Conservation (phyloP, 75 land plant species). For the Larix kaempferi region DNA sequence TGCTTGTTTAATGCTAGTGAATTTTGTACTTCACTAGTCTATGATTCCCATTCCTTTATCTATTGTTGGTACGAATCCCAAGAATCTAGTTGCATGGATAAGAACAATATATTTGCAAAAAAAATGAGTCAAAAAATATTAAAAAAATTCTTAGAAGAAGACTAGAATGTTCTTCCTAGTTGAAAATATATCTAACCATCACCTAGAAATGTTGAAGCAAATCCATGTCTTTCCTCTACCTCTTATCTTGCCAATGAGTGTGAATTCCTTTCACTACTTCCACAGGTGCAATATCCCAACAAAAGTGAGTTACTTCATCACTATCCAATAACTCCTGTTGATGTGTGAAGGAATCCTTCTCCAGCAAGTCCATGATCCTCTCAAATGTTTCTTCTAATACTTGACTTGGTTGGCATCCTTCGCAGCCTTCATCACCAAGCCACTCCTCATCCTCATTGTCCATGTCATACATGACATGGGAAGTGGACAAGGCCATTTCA, state of each 20-base stretch:
- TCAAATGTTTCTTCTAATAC: slow-evolving; percentile 78
- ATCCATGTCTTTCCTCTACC: slow-evolving; percentile 73
- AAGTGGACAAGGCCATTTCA: slow-evolving; percentile 71
- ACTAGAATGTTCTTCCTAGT: neutral
- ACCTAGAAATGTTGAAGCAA: slow-evolving; percentile 96
- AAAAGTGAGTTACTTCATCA: slow-evolving; percentile 50
- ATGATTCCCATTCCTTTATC: slow-evolving; percentile 64
- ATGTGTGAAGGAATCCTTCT: slow-evolving; percentile 62
- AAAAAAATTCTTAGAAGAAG: slow-evolving; percentile 4
- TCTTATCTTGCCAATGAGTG: slow-evolving; percentile 67
- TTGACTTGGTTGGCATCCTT: slow-evolving; percentile 10
- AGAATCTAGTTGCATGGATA: slow-evolving; percentile 58
- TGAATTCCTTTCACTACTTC: slow-evolving; percentile 57
- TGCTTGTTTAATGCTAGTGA: slow-evolving; percentile 27
- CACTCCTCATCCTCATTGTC: slow-evolving; percentile 19
- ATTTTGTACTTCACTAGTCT: slow-evolving; percentile 23
- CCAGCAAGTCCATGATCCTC: slow-evolving; percentile 77
- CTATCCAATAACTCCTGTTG: slow-evolving; percentile 45
- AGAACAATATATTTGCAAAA: slow-evolving; percentile 1
- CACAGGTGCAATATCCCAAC: slow-evolving; percentile 39
- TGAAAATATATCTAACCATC: slow-evolving; percentile 1
- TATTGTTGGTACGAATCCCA: slow-evolving; percentile 86
- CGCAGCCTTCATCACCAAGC: slow-evolving; percentile 12
- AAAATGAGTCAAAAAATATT: neutral
- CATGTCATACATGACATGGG: too few species aligned